Conservation (phyloP, 176 grass and related monocot genomes). For the Puccinellia tenuiflora region DNA sequence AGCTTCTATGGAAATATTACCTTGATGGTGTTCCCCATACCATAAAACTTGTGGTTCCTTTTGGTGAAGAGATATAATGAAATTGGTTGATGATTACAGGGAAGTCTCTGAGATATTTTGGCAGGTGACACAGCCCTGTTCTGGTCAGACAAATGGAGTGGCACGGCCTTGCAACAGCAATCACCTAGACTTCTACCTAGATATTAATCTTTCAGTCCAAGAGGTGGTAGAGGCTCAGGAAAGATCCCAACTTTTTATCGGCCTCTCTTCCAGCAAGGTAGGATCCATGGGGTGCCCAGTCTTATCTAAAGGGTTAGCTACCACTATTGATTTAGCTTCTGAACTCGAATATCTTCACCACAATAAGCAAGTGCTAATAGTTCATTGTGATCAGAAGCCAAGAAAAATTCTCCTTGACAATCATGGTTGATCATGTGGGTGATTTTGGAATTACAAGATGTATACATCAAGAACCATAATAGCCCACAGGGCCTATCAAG, state of each 20-base stretch:
- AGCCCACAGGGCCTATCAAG: background rate
- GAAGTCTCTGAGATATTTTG: background rate
- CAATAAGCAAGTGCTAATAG: background rate
- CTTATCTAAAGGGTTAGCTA: background rate
- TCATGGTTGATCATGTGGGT: background rate
- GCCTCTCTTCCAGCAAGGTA: background rate
- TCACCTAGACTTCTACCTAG: background rate
- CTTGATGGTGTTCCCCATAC: background rate
- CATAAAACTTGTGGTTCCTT: background rate
- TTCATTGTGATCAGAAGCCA: background rate
- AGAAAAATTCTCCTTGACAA: background rate
- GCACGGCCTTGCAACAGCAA: background rate
- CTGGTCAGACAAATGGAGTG: background rate
- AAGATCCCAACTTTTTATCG: no score
- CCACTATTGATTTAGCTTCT: background rate
- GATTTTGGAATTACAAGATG: constrained; percentile 2
- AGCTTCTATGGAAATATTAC: background rate
- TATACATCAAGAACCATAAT: background rate
- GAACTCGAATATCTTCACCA: constrained; percentile 11
- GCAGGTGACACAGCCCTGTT: background rate
- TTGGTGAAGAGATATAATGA: background rate
- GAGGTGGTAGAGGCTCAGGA: no score
- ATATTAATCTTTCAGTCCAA: background rate
- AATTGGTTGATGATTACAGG: background rate
- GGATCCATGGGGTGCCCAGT: background rate